A percentile compares a stretch with the other conserved stretches of the same genome.
These are phyloP conservation scores for Russula griseocarnosa DNA, from an alignment of 768 basidiomycete species.

Conservation along the genomic window DNA sequence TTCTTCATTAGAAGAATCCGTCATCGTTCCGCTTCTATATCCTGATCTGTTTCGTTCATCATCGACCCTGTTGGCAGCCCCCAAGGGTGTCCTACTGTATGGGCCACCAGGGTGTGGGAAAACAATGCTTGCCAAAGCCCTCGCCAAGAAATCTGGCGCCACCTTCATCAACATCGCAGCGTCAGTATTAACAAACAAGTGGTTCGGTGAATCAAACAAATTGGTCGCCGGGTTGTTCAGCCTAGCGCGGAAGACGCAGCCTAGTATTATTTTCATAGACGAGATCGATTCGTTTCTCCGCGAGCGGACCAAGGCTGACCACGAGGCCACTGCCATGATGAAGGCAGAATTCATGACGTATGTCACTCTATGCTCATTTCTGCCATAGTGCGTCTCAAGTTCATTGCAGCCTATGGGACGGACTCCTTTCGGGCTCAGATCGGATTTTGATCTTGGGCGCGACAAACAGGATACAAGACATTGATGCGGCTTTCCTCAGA, in stretches of 20 bases:
- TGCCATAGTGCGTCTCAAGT: background rate
- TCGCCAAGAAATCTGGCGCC: slow-evolving; percentile 95
- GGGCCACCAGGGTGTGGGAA: slow-evolving; percentile 99
- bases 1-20: slow-evolving; percentile 84
- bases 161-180: slow-evolving; percentile 90
- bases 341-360: slow-evolving; percentile 95
- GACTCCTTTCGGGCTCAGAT: slow-evolving; percentile 73
- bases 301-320: slow-evolving; percentile 82
- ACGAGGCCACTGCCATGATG: slow-evolving; percentile 98
- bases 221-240: slow-evolving; percentile 93
- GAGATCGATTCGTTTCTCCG: slow-evolving; percentile 96
- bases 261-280: slow-evolving; percentile 97
- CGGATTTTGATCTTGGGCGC: slow-evolving; percentile 90
- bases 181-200: slow-evolving; percentile 71
- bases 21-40: slow-evolving; percentile 91
- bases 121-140: slow-evolving; percentile 98
- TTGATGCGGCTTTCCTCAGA: slow-evolving; percentile 79
- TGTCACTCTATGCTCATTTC: slow-evolving; percentile 32
- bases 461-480: slow-evolving; percentile 92
- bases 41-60: slow-evolving; percentile 82
- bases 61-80: slow-evolving; percentile 80
- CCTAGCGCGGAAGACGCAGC: slow-evolving; percentile 89
- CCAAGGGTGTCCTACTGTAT: slow-evolving; percentile 93
- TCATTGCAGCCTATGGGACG: slow-evolving; percentile 81
- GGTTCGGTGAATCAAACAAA: slow-evolving; percentile 92